Conservation (phyloP, 495 filamentous ascomycete species). For the Letharia columbiana region DNA sequence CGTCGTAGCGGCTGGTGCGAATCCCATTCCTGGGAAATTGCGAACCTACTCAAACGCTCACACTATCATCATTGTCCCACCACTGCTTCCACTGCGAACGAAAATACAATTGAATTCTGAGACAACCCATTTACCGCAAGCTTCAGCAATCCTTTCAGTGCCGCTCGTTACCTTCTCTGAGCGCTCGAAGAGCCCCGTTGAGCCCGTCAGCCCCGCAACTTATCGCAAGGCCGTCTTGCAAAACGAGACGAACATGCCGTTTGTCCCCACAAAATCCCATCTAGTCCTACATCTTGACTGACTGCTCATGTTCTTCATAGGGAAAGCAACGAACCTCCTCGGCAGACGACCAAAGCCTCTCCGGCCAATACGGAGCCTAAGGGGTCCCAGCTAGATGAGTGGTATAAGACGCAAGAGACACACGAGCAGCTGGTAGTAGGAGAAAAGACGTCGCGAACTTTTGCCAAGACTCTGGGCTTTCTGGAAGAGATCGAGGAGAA, state of each 20-base stretch:
- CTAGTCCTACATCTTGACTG: background rate
- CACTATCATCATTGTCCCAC: background rate
- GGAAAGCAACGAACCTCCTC: background rate
- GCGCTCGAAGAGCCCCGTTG: background rate
- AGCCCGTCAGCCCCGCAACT: background rate
- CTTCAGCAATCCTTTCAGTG: background rate
- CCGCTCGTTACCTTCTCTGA: background rate
- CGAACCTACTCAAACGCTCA: background rate
- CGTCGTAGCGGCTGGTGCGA: too few species aligned
- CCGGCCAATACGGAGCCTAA: background rate
- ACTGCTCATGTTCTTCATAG: background rate
- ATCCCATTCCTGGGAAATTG: background rate
- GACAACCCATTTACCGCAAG: background rate
- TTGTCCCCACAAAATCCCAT: background rate
- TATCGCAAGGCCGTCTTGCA: background rate
- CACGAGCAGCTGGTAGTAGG: conserved; percentile 11
- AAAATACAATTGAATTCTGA: background rate
- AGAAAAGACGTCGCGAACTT: conserved; percentile 3
- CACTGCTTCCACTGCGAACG: background rate
- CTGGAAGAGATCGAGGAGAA: background rate
- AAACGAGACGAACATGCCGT: background rate
- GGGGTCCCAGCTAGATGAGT: background rate
- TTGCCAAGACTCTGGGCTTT: background rate
- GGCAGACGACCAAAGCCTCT: background rate
- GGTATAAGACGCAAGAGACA: conserved; percentile 6